Evolutionary conservation across 257 asterid genomes (phyloP).

Genomic region (Datura wrightii): DNA sequence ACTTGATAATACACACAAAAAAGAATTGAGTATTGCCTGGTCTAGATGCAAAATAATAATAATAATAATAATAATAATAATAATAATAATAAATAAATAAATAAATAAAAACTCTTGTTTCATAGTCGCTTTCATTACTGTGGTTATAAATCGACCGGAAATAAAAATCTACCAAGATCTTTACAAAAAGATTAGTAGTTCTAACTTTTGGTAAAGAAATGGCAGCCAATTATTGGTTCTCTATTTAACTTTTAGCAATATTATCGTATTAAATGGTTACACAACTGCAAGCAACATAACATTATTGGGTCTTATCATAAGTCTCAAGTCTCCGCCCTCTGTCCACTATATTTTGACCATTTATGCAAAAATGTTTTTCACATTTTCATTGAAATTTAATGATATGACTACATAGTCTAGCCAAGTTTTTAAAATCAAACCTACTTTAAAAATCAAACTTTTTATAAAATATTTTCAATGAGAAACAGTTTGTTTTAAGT

Average conservation of each 20-base stretch:
- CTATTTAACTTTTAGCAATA: background rate
- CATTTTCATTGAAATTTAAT: background rate
- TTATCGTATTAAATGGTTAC: too few relatives aligned
- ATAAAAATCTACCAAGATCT: background rate
- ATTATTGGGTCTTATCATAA: background rate
- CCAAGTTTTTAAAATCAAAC: too few relatives aligned
- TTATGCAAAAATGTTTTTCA: background rate
- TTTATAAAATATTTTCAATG: too few relatives aligned
- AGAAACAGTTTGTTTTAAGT: too few relatives aligned
- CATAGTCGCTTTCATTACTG: background rate
- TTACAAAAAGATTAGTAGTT: background rate
- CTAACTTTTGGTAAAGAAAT: conserved; percentile 8
- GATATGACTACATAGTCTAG: background rate
- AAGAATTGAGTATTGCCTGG: too few relatives aligned
- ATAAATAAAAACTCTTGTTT: background rate
- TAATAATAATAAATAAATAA: background rate
- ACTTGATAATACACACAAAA: too few relatives aligned
- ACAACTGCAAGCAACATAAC: too few relatives aligned
- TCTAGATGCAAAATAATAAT: too few relatives aligned
- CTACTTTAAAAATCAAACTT: too few relatives aligned
- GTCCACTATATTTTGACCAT: background rate
- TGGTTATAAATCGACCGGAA: background rate
- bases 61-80: too few relatives aligned
- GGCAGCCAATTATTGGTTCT: conserved; percentile 27
- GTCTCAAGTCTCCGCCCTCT: background rate